phyloP scores from a whole-genome alignment of 371 early-diverging fungal species.

The Apophysomyces elegans region DNA sequence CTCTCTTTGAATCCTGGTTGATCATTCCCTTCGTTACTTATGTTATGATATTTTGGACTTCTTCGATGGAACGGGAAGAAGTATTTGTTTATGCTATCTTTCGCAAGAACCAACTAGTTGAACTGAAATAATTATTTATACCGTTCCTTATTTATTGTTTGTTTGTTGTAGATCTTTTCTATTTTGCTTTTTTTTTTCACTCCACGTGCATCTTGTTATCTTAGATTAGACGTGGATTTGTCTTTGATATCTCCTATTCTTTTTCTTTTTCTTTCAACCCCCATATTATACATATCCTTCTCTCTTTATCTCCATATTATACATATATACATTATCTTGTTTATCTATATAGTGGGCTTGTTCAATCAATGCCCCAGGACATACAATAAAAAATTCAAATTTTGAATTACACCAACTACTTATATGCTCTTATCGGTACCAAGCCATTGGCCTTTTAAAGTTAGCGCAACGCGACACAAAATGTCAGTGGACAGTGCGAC shows the following conservation, averaged over 20 bases:
- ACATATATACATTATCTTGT: background rate
- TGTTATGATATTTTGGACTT: constrained; percentile 2
- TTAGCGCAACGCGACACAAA: too few relatives aligned
- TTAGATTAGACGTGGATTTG: constrained; percentile 1
- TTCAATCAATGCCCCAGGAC: too few relatives aligned
- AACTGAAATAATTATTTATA: background rate
- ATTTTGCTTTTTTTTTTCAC: background rate
- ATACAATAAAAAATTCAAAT: too few relatives aligned
- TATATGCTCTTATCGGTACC: too few relatives aligned
- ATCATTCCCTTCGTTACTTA: too few relatives aligned
- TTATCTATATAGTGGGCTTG: too few relatives aligned
- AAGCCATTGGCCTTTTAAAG: too few relatives aligned
- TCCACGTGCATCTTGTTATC: background rate
- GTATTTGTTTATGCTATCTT: background rate
- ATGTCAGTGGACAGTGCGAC: too few relatives aligned
- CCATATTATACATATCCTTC: background rate
- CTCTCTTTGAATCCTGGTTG: background rate
- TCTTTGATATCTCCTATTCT: constrained; percentile 7
- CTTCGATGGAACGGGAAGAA: constrained; percentile 2
- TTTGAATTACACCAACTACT: too few relatives aligned
- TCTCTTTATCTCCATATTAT: background rate
- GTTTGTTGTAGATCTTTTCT: background rate
- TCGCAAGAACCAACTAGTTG: background rate
- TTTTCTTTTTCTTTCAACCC: constrained; percentile 10
- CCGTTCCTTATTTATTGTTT: constrained; percentile 10